Base-by-base conservation (phyloP, 2,329 filamentous ascomycete species). In the Stachybotrys echinatus region DNA sequence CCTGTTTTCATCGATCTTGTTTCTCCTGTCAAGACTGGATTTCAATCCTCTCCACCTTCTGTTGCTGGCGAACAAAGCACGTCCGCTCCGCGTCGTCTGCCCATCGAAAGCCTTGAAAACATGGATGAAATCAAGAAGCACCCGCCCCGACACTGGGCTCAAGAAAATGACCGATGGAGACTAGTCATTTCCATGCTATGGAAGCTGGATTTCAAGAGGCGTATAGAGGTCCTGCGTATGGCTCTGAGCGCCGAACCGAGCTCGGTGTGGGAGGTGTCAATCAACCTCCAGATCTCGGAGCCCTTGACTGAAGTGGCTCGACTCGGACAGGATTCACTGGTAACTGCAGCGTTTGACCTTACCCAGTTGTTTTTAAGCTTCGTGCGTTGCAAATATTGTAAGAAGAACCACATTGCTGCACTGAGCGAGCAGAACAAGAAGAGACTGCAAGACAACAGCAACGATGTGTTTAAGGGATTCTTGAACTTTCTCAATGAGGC, bases 331-430 rank as follows among this genome's bases (percentile, higher is more conserved):
- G 43, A 45, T 12, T 52, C 47, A 4, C 12, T 47, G 6, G 50
- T 55, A 18, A 55, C 56, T 5, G 45, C 57, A 31, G 54, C 59
- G 1, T 66, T 68, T 38, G 65, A 71, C 43, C 12, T 66, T 5
- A 58, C 59, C 7, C 58, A 61, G 17, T 31, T 66, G 8, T 70
- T 66, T 42, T 48, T 66, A 7, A 61, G 59, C 45, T 68, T 64
- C 45, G 47, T 60, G 6, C 59, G 55, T 34, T 60, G 58, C 20
- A 62, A 59, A 27, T 31, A 57, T 19, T 53, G 49, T 19, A 52
- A 49, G 22, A 61, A 66, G 10, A 46, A 48, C 4, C 53, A 55
- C 5, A 23, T 67, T 19, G 18, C 53, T 12, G 48, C 47, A 5
- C 47, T 64, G n/a, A 43, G 40, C 7, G 40, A 47, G 6, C 53